These are phyloP conservation scores for Agrocybe pediades DNA, from an alignment of 768 basidiomycete genomes.

Conservation along the genomic window DNA sequence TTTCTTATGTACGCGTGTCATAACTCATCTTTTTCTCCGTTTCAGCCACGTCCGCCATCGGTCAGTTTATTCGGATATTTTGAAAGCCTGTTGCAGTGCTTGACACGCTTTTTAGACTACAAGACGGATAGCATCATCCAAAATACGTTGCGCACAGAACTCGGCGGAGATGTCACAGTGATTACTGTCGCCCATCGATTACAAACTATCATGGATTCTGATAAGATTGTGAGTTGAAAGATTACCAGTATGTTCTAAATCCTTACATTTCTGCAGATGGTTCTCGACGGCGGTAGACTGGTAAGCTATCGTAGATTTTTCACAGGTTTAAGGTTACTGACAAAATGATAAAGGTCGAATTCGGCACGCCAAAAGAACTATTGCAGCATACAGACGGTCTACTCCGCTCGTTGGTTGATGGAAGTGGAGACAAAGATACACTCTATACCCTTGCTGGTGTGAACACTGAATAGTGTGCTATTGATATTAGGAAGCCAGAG, in stretches of 20 bases:
- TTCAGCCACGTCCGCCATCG: constrained; percentile 44
- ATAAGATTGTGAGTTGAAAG: constrained; percentile 41
- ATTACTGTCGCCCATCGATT: constrained; percentile 71
- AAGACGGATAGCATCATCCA: constrained; percentile 72
- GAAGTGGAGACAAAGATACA: constrained; percentile 17
- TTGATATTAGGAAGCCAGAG: no score
- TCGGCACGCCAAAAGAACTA: constrained; percentile 15
- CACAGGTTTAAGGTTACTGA: no score
- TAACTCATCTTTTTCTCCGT: neutral
- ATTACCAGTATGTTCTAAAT: neutral
- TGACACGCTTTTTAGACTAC: constrained; percentile 42
- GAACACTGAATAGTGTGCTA: no score
- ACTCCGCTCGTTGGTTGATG: constrained; percentile 19
- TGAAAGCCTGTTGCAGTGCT: neutral
- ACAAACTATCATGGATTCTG: constrained; percentile 67
- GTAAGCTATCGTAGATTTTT: neutral
- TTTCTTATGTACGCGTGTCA: neutral
- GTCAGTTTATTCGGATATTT: constrained; percentile 25
- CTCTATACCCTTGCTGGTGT: constrained; percentile 21
- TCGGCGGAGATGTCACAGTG: constrained; percentile 58
- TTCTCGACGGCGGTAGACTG: neutral
- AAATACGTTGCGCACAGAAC: constrained; percentile 63
- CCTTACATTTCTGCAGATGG: neutral
- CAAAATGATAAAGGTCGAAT: constrained; percentile 14
- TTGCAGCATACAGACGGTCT: constrained; percentile 13